Evolutionary conservation across 306 rosid species (phyloP).

Genomic region (Cucurbita moschata): DNA sequence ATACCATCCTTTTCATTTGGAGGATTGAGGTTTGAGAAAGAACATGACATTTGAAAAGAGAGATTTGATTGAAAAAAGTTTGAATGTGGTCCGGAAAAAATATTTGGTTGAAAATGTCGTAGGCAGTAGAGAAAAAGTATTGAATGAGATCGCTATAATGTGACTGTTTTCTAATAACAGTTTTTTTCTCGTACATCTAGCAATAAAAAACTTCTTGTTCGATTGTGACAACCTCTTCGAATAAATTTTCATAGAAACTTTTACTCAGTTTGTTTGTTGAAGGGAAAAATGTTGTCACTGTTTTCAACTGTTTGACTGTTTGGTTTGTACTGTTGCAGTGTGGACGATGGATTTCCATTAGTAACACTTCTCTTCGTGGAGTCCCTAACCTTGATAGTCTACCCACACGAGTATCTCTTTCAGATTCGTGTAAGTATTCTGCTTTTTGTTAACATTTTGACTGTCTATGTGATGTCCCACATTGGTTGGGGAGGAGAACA

Average conservation of each 20-base stretch:
- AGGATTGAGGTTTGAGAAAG: no score
- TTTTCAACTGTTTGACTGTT: not conserved
- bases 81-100: no score
- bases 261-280: not conserved
- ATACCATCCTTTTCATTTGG: no score
- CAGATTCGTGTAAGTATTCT: constrained; percentile 22
- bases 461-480: not conserved
- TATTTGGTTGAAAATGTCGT: no score
- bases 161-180: not conserved
- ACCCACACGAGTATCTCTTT: constrained; percentile 74
- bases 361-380: constrained; percentile 44
- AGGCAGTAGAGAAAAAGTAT: no score
- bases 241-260: not conserved
- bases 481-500: no score
- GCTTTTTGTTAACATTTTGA: not conserved
- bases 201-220: not conserved
- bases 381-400: constrained; percentile 29
- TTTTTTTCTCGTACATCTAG: not conserved
- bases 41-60: no score
- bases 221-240: not conserved
- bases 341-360: constrained; percentile 55
- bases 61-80: no score
- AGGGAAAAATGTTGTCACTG: not conserved
- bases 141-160: no score
- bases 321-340: constrained; percentile 27